A percentile compares a stretch with the other conserved stretches of the same genome.
Evolutionary conservation across 2,329 filamentous ascomycete genomes (phyloP).

Genomic region (Aspergillus sojae): DNA sequence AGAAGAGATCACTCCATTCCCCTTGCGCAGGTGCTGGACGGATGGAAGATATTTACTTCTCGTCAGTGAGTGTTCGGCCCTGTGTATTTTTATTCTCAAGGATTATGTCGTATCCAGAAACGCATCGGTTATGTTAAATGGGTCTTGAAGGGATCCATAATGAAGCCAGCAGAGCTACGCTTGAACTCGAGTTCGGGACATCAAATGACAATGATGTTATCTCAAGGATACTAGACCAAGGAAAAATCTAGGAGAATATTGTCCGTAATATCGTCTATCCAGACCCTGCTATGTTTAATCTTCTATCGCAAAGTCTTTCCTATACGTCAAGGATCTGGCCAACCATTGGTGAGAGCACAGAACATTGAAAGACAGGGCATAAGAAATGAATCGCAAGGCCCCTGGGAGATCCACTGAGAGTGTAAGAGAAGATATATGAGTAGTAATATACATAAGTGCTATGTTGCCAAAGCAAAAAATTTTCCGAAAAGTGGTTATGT

Average conservation of each 20-base stretch:
- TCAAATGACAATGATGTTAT: not conserved
- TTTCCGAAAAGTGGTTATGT: no score
- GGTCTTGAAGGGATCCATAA: not conserved
- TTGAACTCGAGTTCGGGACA: conserved; percentile 1
- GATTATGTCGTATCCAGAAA: no score
- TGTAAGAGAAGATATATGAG: not conserved
- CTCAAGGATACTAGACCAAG: not conserved
- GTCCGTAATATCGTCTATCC: not conserved
- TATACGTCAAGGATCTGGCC: not conserved
- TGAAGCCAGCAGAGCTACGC: conserved; percentile 1
- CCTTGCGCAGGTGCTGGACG: no score
- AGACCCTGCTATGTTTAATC: not conserved
- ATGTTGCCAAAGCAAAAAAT: no score
- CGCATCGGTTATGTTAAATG: no score
- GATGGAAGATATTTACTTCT: no score
- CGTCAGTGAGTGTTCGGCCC: no score
- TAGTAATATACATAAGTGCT: no score
- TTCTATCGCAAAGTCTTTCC: not conserved
- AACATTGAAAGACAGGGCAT: not conserved
- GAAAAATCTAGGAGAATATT: not conserved
- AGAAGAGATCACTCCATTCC: no score
- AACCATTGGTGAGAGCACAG: not conserved
- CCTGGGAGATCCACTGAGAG: not conserved
- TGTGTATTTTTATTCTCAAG: no score
- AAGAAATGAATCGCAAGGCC: conserved; percentile 1